A percentile compares a stretch with the other conserved stretches of the same genome.
Conservation (phyloP, 257 asterid species). For the Solanum rostratum region DNA sequence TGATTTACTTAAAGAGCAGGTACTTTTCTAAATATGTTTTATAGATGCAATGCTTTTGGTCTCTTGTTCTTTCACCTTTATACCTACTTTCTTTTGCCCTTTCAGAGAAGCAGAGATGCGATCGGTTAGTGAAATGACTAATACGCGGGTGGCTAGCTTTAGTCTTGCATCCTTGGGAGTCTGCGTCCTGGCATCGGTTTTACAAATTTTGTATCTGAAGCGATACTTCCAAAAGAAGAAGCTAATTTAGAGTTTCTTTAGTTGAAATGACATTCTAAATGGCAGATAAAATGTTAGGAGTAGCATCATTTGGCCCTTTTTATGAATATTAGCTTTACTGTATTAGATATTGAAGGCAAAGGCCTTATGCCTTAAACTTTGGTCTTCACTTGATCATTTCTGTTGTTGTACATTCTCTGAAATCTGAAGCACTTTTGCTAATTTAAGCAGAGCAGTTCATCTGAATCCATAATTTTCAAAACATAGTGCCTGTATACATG, state of each 20-base stretch:
- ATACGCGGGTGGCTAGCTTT: conserved; percentile 69
- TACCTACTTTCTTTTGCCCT: not conserved
- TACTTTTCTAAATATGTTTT: not conserved
- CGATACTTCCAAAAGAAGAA: conserved; percentile 76
- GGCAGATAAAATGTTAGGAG: conserved; percentile 1
- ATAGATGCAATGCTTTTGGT: not conserved
- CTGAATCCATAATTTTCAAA: too few species aligned
- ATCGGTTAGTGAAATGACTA: conserved; percentile 49
- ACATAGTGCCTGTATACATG: too few species aligned
- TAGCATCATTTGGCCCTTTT: not conserved
- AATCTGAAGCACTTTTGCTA: not conserved
- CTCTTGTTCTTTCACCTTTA: not conserved
- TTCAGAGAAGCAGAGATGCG: conserved; percentile 79
- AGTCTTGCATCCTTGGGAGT: conserved; percentile 62
- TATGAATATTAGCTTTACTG: not conserved
- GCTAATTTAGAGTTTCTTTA: conserved; percentile 45
- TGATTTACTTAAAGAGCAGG: conserved; percentile 69
- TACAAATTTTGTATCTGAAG: conserved; percentile 56
- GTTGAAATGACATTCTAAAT: conserved; percentile 7
- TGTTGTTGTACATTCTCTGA: not conserved
- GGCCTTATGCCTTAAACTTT: not conserved
- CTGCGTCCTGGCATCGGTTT: conserved; percentile 46
- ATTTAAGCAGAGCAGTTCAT: not conserved
- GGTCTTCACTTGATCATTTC: not conserved
- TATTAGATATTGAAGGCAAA: not conserved